Evolutionary conservation across 1,284 basidiomycete genomes (phyloP), one percentile per base, ranked within the genome.

Genomic region (Microstroma glucosiphilum): DNA sequence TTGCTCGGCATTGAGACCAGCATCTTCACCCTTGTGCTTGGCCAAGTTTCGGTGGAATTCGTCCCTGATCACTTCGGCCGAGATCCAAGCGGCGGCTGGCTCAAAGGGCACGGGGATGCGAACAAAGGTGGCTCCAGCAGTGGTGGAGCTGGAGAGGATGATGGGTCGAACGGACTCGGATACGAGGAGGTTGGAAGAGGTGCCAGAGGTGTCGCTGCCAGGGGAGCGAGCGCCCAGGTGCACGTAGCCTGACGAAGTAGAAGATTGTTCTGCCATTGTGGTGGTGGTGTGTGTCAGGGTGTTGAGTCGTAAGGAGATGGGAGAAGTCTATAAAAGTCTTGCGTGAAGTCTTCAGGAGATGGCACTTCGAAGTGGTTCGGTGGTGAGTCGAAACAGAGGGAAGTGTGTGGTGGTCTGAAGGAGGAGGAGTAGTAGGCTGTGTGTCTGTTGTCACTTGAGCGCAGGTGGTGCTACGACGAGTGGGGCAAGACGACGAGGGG

Each of bases 31-130:
- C 60, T 55, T 19, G 19, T 58, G 23, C 25, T 40, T 59, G 26
- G 68, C 64, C 40, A 72, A 65, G 51, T 62, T 62, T 19, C 73
- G 68, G 58, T 69, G 67, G 60, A 75, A 75, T 41, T 75, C 69
- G 53, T 75, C 73, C 49, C 71, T 63, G n/a, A 73, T 63, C 9
- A 72, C 69, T 19, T 73, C 69, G 51, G 69, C 71, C 11, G 65
- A 67, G 54, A 75, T 70, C 73, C 73, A 75, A n/a, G 71, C 69
- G 49, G 71, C 71, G 59, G 70, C 72, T 26, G 73, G 73, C 58
- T 67, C 61, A 40, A 69, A 59, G 43, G 73, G 68, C 4, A 75
- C 67, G 42, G 73, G 68, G 46, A 75, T 67, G 56, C 67, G 67
- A 15, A 75, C 69, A 54, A 54, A 54, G 21, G 62, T 71, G 55